Percentiles rank a stretch among this genome's conserved stretches.
Conservation (phyloP, 345 rosid species). For the Euphorbia tirucalli region DNA sequence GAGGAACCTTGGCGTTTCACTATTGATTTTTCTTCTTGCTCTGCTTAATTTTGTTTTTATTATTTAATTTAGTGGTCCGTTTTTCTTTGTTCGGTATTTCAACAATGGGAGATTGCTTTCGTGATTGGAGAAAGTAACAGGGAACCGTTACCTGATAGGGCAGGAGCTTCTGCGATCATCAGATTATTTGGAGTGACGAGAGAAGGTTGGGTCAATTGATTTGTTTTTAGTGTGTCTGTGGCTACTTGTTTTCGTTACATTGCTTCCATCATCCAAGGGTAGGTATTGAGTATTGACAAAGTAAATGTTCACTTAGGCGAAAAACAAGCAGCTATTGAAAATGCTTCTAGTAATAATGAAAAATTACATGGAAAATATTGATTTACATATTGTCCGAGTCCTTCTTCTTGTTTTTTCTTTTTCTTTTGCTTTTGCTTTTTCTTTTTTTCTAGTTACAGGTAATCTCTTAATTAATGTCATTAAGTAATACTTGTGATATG, state of each 20-base stretch:
- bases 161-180: conserved; percentile 75
- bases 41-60: no score
- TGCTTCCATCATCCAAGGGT: neutral
- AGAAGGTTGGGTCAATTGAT: conserved; percentile 47
- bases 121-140: conserved; percentile 58
- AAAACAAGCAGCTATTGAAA: no score
- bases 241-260: neutral
- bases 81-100: conserved; percentile 49
- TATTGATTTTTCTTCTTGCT: conserved; percentile 12
- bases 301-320: no score
- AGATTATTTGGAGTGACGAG: conserved; percentile 84
- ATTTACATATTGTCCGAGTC: neutral
- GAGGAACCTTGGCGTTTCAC: conserved; percentile 14
- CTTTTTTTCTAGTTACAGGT: neutral
- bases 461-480: neutral
- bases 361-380: neutral
- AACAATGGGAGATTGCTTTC: conserved; percentile 93
- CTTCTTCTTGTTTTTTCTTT: no score
- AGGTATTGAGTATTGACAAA: no score
- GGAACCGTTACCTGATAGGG: conserved; percentile 56
- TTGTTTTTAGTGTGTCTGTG: neutral
- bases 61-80: neutral
- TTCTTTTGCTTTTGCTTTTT: neutral
- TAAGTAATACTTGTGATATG: neutral
- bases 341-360: no score